phyloP scores from a whole-genome alignment of 2,329 filamentous ascomycete species.

The Ophiostoma australiae region DNA sequence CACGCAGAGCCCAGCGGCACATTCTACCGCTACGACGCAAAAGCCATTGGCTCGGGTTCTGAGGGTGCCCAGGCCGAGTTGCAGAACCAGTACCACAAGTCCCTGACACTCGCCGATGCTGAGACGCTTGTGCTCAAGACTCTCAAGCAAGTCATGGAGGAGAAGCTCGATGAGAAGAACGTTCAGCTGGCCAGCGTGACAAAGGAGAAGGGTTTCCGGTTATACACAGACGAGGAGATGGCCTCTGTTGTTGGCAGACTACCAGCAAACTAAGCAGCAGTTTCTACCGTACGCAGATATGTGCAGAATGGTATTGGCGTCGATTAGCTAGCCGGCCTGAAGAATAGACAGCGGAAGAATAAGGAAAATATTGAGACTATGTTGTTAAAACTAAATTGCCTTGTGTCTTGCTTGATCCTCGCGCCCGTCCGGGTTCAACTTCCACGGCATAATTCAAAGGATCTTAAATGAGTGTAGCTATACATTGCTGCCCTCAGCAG shows the following conservation, averaged over 20 bases:
- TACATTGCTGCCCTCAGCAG: not conserved
- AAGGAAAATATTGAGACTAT: not conserved
- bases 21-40: slow-evolving; percentile 98
- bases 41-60: slow-evolving; percentile 94
- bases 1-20: slow-evolving; percentile 97
- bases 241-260: slow-evolving; percentile 81
- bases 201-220: slow-evolving; percentile 95
- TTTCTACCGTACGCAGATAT: not conserved
- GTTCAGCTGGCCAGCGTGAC: slow-evolving; percentile 97
- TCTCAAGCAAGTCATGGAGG: slow-evolving; percentile 99
- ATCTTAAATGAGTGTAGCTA: not conserved
- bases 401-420: too few relatives aligned
- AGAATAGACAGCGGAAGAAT: not conserved
- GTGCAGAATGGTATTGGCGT: not conserved
- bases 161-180: slow-evolving; percentile 98
- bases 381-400: not conserved
- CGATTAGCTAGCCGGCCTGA: not conserved
- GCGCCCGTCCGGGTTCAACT: not conserved
- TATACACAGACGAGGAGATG: slow-evolving; percentile 99
- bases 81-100: slow-evolving; percentile 99
- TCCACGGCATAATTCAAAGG: not conserved
- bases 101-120: slow-evolving; percentile 83
- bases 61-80: slow-evolving; percentile 97
- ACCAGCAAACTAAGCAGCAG: slow-evolving; percentile 52
- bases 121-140: slow-evolving; percentile 96